These are phyloP conservation scores for Phytophthora multivora DNA, from an alignment of 352 stramenopile species.

Conservation along the genomic window DNA sequence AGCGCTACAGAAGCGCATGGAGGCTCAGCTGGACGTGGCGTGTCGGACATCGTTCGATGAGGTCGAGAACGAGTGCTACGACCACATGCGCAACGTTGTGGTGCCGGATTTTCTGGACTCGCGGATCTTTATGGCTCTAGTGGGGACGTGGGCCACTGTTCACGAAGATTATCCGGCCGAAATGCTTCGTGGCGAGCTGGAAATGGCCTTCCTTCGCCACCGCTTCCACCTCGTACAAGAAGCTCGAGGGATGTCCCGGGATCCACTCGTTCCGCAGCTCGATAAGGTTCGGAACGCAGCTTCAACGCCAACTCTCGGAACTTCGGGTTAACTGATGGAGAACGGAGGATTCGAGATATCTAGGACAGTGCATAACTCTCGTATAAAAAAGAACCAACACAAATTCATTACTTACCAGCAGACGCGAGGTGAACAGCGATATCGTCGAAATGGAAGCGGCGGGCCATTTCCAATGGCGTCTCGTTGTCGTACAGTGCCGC, in stretches of 20 bases:
- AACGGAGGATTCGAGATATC: conserved; percentile 3
- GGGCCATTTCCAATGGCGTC: conserved; percentile 64
- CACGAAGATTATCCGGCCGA: conserved; percentile 77
- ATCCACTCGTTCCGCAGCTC: conserved; percentile 49
- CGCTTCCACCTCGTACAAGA: conserved; percentile 84
- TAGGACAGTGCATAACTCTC: background rate
- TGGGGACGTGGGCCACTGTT: conserved; percentile 77
- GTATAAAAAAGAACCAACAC: too few species aligned
- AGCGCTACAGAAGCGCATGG: conserved; percentile 51
- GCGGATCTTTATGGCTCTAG: conserved; percentile 84
- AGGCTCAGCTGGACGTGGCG: conserved; percentile 64
- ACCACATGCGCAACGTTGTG: conserved; percentile 76
- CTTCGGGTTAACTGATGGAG: background rate
- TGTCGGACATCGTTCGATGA: conserved; percentile 78
- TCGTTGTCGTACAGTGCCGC: conserved; percentile 67
- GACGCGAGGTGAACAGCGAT: conserved; percentile 20
- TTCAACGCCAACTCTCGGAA: conserved; percentile 3
- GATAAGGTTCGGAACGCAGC: conserved; percentile 25
- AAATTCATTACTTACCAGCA: background rate
- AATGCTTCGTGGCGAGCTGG: conserved; percentile 79
- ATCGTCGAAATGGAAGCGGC: conserved; percentile 53
- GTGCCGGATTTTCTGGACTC: conserved; percentile 84
- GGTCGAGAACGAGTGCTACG: conserved; percentile 74
- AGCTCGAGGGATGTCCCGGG: conserved; percentile 58
- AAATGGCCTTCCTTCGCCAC: conserved; percentile 83